Evolutionary conservation across 306 rosid genomes (phyloP), one percentile per base, ranked within the genome.

Genomic region (Myrica gale): DNA sequence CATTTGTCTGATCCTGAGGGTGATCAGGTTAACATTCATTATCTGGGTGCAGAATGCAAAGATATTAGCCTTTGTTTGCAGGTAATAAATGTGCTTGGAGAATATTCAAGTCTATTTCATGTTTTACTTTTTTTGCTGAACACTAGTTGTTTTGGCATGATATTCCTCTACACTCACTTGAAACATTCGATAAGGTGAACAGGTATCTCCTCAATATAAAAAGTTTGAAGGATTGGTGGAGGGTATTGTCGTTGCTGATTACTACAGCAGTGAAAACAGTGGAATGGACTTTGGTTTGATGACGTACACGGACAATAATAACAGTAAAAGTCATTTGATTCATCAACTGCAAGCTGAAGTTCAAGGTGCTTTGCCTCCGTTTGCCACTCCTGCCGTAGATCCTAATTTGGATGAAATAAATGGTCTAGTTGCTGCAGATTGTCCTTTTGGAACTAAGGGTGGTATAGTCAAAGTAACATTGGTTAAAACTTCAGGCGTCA

Each of bases 161-260:
- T 70, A 69, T 46, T 4, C 53, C 57, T 20, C 69, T 77, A 55
- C 43, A 69, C 82, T 86, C 79, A 84, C 83, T 68, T 72, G 16
- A 82, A 56, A 81, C 82, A 63, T 61, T 78, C 71, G 78, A 71
- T 72, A 84, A 74, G 79, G 57, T 81, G 74, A 50, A 82, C 85
- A 95, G 98, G 89, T 90, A 79, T 85, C 84, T 77, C 86, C 91
- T 68, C 90, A 77, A 83, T 87, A 79, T 76, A 86, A 81, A 77
- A 84, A 82, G 61, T 80, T 89, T 72, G 82, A 88, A 74, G 96
- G 96, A 81, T 85, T 63, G 10, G 86, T 88, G 85, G 79, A 78
- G 83, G 74, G 78, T 79, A 61, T 92, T 20, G 97, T 85, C 79
- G 80, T 90, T 84, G 84, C 93, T 72, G 80, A 81, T 81, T 86